Evolutionary conservation across 352 stramenopile genomes (phyloP), one percentile per base, ranked within the genome.

Genomic region (Elongisporangium anandrum): DNA sequence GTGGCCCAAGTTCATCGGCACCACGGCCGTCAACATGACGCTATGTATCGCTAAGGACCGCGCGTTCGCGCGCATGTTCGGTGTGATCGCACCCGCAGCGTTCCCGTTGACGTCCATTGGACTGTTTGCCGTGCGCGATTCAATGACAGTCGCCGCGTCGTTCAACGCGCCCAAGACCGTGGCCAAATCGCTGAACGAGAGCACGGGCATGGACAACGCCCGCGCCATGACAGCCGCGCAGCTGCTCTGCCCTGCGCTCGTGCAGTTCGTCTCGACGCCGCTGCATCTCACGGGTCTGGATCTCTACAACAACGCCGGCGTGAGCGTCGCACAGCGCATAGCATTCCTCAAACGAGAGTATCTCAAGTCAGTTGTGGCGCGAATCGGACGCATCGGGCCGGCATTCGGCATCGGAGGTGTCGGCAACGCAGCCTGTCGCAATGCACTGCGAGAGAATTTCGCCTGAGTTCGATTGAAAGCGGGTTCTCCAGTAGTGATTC

Each of bases 61-160:
- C 59, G 87, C 85, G n/a, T 97, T 97, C 61, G 87, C 90, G 41
- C 79, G 80, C 38, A 97, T 97, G 90, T 97, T 97, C 62, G 90
- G 90, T 21, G 84, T 92, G 50, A 88, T 90, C 52, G 77, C 73
- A 9, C 86, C 88, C 13, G 67, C 70, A 0, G 69, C 87, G 38
- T 94, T 97, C 52, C 86, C 87, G 10, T 65, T 95, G 19, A 63
- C 73, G 20, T 92, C 88, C 12, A 81, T 96, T 24, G 84, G 76
- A 2, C 70, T 97, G n/a, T 97, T 97, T 54, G 89, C 85, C 5
- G 63, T 96, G 19, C 76, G 90, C 16, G 90, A 97, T 63, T 90
- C 82, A 21, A 66, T 95, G 47, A 97, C 90, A 0, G 87, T 95
- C 21, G 86, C 56, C 4, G 87, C 90, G 29, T 96, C 86, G 19